These are phyloP conservation scores for Logfia minima DNA, from an alignment of 129 eudicot genomes.

Conservation along the genomic window DNA sequence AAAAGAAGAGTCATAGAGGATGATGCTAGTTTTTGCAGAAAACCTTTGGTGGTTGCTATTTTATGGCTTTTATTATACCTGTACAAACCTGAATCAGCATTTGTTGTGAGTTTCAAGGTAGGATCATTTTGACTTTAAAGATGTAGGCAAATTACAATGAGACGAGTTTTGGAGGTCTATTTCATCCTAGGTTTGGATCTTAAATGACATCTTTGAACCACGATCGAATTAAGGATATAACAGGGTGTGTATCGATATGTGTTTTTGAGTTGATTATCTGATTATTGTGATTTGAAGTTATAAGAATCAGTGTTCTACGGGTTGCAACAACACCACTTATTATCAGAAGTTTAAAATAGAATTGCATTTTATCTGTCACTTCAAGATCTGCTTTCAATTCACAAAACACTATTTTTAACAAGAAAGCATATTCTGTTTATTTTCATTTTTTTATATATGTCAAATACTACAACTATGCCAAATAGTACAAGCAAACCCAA, in stretches of 20 bases:
- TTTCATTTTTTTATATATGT: too few species aligned
- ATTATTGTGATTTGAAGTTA: too few species aligned
- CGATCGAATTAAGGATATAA: background rate
- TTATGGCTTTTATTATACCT: constrained; percentile 2
- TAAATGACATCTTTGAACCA: background rate
- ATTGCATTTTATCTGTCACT: too few species aligned
- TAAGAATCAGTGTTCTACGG: too few species aligned
- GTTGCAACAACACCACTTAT: too few species aligned
- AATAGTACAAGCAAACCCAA: too few species aligned
- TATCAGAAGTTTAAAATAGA: too few species aligned
- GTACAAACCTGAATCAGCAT: constrained; percentile 12
- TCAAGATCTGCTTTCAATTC: too few species aligned
- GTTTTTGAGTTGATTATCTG: too few species aligned
- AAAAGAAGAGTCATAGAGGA: constrained; percentile 55
- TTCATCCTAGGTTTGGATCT: background rate
- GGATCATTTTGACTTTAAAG: background rate
- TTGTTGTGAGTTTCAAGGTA: background rate
- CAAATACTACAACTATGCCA: too few species aligned
- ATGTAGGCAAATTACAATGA: background rate
- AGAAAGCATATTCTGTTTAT: background rate
- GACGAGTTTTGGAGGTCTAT: background rate
- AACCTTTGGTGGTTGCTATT: constrained; percentile 15
- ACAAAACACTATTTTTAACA: background rate
- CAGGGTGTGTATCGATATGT: too few species aligned
- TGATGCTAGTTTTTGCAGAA: constrained; percentile 14